Percentiles rank a stretch among this genome's conserved stretches.
Conservation (phyloP, 2,329 filamentous ascomycete species). For the Beauveria australis region DNA sequence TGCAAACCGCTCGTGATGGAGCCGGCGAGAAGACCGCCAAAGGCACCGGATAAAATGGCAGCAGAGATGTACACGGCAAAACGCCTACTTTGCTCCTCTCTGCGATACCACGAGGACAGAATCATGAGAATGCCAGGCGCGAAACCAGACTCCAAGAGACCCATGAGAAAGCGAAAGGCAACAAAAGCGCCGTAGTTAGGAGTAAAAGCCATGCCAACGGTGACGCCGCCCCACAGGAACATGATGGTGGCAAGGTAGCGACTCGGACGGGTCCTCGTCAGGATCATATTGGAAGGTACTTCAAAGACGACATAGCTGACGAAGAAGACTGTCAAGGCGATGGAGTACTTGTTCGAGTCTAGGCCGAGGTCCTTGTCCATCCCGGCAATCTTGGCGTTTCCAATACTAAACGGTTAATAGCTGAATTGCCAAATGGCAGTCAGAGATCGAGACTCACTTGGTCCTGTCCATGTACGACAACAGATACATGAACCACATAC, state of each 20-base stretch:
- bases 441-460: slow-evolving; percentile 7
- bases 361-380: slow-evolving; percentile 41
- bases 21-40: slow-evolving; percentile 48
- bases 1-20: slow-evolving; percentile 50
- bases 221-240: slow-evolving; percentile 45
- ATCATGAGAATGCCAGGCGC: slow-evolving; percentile 51
- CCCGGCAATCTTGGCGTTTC: slow-evolving; percentile 49
- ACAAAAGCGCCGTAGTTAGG: slow-evolving; percentile 37
- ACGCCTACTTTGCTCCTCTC: slow-evolving; percentile 45
- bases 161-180: slow-evolving; percentile 39
- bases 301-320: slow-evolving; percentile 48
- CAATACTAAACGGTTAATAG: slow-evolving; percentile 47
- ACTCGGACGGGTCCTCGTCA: slow-evolving; percentile 44
- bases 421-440: no score
- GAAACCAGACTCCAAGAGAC: slow-evolving; percentile 47
- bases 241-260: slow-evolving; percentile 47
- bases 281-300: slow-evolving; percentile 46
- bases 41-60: slow-evolving; percentile 47
- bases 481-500: slow-evolving; percentile 43
- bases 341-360: slow-evolving; percentile 42
- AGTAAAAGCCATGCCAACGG: slow-evolving; percentile 45
- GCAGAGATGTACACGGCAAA: slow-evolving; percentile 47
- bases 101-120: slow-evolving; percentile 47
- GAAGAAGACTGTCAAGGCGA: slow-evolving; percentile 50
- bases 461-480: slow-evolving; percentile 19